Percentiles rank a stretch among this genome's conserved stretches.
Evolutionary conservation across 345 rosid genomes (phyloP).

Genomic region (Toxicodendron radicans): DNA sequence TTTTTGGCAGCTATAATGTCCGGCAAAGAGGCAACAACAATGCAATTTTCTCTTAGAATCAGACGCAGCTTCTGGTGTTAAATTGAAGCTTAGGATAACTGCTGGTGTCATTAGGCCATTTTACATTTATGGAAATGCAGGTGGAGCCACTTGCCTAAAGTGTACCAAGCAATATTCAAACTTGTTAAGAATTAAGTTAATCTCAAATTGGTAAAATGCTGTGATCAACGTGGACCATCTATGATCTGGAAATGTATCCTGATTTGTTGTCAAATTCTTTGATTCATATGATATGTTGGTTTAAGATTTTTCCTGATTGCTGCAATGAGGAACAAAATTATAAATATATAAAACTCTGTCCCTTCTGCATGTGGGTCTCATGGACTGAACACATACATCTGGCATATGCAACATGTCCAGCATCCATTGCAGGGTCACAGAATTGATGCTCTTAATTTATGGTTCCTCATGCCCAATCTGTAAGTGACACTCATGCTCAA

Average conservation of each 20-base stretch:
- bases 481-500: background rate
- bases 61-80: slow-evolving; percentile 3
- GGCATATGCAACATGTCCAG: slow-evolving; percentile 12
- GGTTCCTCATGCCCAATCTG: background rate
- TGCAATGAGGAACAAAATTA: background rate
- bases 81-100: background rate
- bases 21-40: background rate
- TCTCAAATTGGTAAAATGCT: slow-evolving; percentile 9
- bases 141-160: background rate
- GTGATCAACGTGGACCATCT: slow-evolving; percentile 3
- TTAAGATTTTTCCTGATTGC: background rate
- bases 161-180: slow-evolving; percentile 10
- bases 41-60: slow-evolving; percentile 1
- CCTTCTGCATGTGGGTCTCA: slow-evolving; percentile 5
- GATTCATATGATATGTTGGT: slow-evolving; percentile 4
- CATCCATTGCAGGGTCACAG: background rate
- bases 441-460: background rate
- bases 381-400: slow-evolving; percentile 1
- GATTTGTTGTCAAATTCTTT: slow-evolving; percentile 8
- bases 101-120: background rate
- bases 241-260: background rate
- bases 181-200: background rate
- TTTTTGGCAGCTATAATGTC: background rate
- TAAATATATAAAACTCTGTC: slow-evolving; percentile 1
- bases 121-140: background rate